Base-by-base conservation (phyloP, 1,284 basidiomycete genomes). In the Mycosarcoma mackinlayi region DNA sequence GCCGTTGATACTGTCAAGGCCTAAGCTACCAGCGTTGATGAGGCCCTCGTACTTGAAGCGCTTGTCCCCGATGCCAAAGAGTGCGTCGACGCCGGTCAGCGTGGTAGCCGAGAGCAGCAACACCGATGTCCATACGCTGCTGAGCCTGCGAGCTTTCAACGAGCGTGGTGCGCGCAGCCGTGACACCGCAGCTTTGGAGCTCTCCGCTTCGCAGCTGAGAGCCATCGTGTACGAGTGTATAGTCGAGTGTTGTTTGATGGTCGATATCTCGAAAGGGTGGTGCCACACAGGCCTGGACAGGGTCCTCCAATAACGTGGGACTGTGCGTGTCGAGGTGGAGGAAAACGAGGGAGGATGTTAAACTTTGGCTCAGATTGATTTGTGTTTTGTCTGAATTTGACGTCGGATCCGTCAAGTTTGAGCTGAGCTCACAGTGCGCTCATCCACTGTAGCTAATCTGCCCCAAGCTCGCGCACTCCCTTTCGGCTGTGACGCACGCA, bases 41-140 rank as follows among this genome's bases (percentile, higher is more conserved):
- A 98, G 86, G 0, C 90, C 88, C 76, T 95, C 94, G 51, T 90
- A 88, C n/a, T 87, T 89, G 85, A 94, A 96, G 38, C 92, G 87
- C 82, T 94, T 79, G 42, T 79, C 62, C 10, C 71, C 77, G 38
- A 76, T 63, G 14, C 76, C 75, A 24, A 73, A 66, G 34, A 71
- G 61, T 16, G 73, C 76, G 27, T 49, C 55, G 23, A 60, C 58
- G 5, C 48, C 39, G 23, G 57, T 58, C 35, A 49, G 14, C 11
- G 52, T 25, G 0, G 50, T 31, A 6, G 51, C 13, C 10, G 57
- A 49, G 7, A 73, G 39, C 5, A 73, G 54, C 21, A 70, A 41
- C 6, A 61, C 61, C 6, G 67, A 52, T 14, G 60, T 33, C 38
- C 55, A 69, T 11, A 55, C 45, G 21, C 42, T 33, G 41, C 25